Evolutionary conservation across 139 green algal genomes (phyloP).

Genomic region (Micractinium conductrix): DNA sequence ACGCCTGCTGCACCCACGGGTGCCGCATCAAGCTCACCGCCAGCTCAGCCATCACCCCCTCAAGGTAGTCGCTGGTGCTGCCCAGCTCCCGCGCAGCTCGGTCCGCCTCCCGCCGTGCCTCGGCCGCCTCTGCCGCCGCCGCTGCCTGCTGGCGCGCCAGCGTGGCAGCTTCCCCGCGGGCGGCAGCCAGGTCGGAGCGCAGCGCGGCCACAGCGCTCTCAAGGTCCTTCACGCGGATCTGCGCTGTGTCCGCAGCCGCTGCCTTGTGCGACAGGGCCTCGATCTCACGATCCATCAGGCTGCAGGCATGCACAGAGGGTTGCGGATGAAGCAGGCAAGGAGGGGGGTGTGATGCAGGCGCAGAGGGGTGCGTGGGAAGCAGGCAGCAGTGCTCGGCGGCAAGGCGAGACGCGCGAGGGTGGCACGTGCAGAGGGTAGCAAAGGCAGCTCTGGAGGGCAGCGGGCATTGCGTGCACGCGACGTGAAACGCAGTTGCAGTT

Average conservation of each 20-base stretch:
- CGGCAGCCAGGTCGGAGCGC: neutral
- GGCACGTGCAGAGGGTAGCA: no score
- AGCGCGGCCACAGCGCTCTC: neutral
- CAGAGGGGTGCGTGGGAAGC: neutral
- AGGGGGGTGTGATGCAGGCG: neutral
- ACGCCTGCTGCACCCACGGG: neutral
- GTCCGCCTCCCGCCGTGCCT: neutral
- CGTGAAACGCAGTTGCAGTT: no score
- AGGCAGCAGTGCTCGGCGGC: neutral
- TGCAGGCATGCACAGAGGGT: neutral
- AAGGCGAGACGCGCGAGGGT: no score
- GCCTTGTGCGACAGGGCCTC: conserved; percentile 12
- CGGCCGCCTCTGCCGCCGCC: conserved; percentile 9
- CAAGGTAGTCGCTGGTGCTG: conserved; percentile 37
- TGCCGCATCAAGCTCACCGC: conserved; percentile 17
- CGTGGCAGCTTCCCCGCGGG: neutral
- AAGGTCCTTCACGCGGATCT: neutral
- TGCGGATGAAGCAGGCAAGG: neutral
- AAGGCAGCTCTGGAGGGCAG: no score
- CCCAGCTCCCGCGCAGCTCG: conserved; percentile 20
- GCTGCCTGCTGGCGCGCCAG: conserved; percentile 27
- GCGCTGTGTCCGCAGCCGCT: conserved; percentile 1
- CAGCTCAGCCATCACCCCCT: conserved; percentile 30
- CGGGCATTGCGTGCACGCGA: no score
- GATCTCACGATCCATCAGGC: no score